phyloP scores from a whole-genome alignment of 2,329 filamentous ascomycete genomes.

The Cyphellophora attinorum region DNA sequence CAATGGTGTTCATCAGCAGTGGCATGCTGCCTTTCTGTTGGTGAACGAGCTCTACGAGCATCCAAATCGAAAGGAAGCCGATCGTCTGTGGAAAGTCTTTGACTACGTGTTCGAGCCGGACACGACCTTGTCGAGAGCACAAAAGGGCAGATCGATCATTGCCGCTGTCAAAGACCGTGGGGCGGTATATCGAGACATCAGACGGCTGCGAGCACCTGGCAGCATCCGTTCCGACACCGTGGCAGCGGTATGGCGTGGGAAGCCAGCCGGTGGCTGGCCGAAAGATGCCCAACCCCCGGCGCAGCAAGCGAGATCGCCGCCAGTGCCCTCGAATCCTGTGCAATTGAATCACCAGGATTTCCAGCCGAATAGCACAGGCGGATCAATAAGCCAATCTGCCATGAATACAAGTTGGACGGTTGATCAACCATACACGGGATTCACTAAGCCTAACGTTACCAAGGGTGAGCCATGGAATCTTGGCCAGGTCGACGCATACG shows the following conservation, averaged over 20 bases:
- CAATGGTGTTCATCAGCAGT: conserved; percentile 60
- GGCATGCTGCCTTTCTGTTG: conserved; percentile 60
- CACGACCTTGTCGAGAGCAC: conserved; percentile 37
- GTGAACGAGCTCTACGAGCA: conserved; percentile 57
- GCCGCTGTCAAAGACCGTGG: conserved; percentile 46
- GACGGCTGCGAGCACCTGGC: conserved; percentile 20
- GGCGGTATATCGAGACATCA: conserved; percentile 21
- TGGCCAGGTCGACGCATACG: background rate
- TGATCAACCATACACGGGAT: background rate
- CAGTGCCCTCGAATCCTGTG: background rate
- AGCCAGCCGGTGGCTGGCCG: background rate
- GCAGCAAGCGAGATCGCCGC: background rate
- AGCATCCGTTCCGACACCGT: conserved; percentile 11
- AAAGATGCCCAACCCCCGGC: conserved; percentile 4
- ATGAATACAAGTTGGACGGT: background rate
- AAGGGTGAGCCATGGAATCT: background rate
- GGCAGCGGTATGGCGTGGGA: background rate
- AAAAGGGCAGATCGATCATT: conserved; percentile 54
- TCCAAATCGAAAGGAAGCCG: conserved; percentile 47
- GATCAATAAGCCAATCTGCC: background rate
- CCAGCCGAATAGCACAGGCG: background rate
- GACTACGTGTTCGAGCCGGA: conserved; percentile 63
- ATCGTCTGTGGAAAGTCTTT: conserved; percentile 60
- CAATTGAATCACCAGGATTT: background rate
- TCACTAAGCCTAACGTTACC: background rate